Base-by-base conservation (phyloP, 2,329 filamentous ascomycete species). In the Trichoderma sp. region DNA sequence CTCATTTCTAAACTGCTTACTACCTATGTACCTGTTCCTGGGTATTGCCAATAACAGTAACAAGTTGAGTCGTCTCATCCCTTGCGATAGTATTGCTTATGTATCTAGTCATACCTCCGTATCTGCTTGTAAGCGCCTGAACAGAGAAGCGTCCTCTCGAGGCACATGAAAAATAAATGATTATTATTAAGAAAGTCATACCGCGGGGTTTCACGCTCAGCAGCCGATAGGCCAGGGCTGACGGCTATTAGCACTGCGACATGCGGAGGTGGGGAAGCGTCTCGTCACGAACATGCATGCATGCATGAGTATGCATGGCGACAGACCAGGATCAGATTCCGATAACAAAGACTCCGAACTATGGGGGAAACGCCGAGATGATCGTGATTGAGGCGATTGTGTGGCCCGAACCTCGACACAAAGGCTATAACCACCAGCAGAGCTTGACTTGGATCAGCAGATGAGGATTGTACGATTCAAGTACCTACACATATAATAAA, bases 191-290 rank as follows among this genome's bases (percentile, higher is more conserved):
- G 8, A 19, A 14, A n/a, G n/a, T 5, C 24, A 49, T 49, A 21
- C 33, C 61, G 61, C 61, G 61, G 63, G 63, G 63, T 49, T 43
- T 49, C 40, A 43, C 40, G 8, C 19, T n/a, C 40, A 37, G 40
- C 31, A 29, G 49, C 62, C 29, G n/a, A 49, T 49, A 40, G 53
- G 27, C 33, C 52, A 67, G 64, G 64, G 64, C 63, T 67, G 56
- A 60, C 56, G 27, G 56, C 16, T 40, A 43, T 43, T 43, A 4
- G 40, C 40, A 43, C 60, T n/a, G 43, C 27, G 33, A 47, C 52
- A 37, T 68, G 65, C 40, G 65, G 65, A 61, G 65, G 57, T 47
- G 65, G 65, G 40, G 64, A 59, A 59, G 55, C 31, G 31, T 56
- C 14, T 16, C 55, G 29, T 55, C 3, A 49, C 40, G 53, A 55